Evolutionary conservation across 2,329 filamentous ascomycete species (phyloP).

Genomic region (Trichoderma sp.): DNA sequence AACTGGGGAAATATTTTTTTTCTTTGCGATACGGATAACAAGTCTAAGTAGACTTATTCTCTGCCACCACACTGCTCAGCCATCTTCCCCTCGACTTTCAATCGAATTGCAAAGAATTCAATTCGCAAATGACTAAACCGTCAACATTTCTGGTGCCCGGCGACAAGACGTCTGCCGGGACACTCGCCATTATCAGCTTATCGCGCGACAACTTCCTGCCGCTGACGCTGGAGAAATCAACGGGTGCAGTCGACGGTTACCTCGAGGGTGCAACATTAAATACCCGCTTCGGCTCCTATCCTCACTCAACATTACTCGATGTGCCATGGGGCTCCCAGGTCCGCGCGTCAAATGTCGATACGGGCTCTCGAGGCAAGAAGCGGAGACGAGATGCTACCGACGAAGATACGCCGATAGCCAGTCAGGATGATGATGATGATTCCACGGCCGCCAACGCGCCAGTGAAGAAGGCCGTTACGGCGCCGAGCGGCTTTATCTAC

Average conservation of each 20-base stretch:
- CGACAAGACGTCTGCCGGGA: slow-evolving; percentile 59
- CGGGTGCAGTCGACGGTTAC: slow-evolving; percentile 69
- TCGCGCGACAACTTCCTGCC: slow-evolving; percentile 84
- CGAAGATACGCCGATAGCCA: slow-evolving; percentile 45
- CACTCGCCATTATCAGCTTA: slow-evolving; percentile 81
- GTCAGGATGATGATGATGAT: slow-evolving; percentile 38
- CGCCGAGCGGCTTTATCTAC: slow-evolving; percentile 72
- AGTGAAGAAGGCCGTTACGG: slow-evolving; percentile 53
- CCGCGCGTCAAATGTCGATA: slow-evolving; percentile 85
- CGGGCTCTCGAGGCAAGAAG: slow-evolving; percentile 80
- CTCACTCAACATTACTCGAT: slow-evolving; percentile 73
- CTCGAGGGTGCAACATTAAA: slow-evolving; percentile 79
- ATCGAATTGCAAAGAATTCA: not conserved
- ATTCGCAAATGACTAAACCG: slow-evolving; percentile 37
- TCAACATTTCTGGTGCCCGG: slow-evolving; percentile 83
- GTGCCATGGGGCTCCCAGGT: slow-evolving; percentile 92
- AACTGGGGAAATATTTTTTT: slow-evolving; percentile 7
- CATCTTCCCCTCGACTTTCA: not conserved
- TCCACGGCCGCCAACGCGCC: slow-evolving; percentile 36
- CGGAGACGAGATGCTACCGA: slow-evolving; percentile 53
- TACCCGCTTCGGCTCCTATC: slow-evolving; percentile 90
- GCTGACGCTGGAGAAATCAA: slow-evolving; percentile 64
- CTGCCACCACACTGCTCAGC: not conserved
- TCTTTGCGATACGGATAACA: not conserved
- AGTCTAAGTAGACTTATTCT: not conserved